Evolutionary conservation across 345 rosid genomes (phyloP), one percentile per base, ranked within the genome.

Genomic region (Eutrema japonicum): DNA sequence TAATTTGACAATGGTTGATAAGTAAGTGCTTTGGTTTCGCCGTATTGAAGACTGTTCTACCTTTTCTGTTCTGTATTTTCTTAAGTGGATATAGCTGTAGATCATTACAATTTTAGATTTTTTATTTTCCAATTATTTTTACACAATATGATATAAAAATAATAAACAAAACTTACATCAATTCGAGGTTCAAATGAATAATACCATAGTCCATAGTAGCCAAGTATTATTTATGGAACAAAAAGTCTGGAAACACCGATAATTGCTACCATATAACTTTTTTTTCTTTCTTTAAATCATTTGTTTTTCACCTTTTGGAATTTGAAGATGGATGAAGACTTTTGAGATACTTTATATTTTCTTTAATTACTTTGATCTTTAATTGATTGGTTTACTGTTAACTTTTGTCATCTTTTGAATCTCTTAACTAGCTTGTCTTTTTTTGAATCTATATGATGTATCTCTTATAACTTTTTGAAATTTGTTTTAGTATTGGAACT

Each of bases 261-360:
- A 41, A n/a, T n/a, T 66, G n/a, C 10, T 5, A 51, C 40, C 0
- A 9, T 14, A 50, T n/a, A 40, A 41, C 35, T 2, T 67, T 62
- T 18, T 26, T 52, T 2, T 67, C 42, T 6, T 22, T 40, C 3
- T 30, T 29, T n/a, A 22, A 42, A 65, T 58, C 8, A 66, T 66
- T 66, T 58, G 40, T 55, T 32, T 59, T 66, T 48, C 0, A 13
- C 10, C 61, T 67, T 68, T 67, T 58, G 13, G 32, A 67, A 74
- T 58, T 58, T 74, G 68, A 67, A 74, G 52, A 60, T 60, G 66
- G 40, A 59, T 26, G 10, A 42, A 30, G 50, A 75, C 64, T 45
- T 68, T 68, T 35, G 36, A 52, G 4, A 43, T 27, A 27, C 63
- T 75, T 75, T 8, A 13, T 74, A 6, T 59, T 40, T 40, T 58